phyloP scores from a whole-genome alignment of 345 rosid genomes.

The Arabidopsis arenosa region DNA sequence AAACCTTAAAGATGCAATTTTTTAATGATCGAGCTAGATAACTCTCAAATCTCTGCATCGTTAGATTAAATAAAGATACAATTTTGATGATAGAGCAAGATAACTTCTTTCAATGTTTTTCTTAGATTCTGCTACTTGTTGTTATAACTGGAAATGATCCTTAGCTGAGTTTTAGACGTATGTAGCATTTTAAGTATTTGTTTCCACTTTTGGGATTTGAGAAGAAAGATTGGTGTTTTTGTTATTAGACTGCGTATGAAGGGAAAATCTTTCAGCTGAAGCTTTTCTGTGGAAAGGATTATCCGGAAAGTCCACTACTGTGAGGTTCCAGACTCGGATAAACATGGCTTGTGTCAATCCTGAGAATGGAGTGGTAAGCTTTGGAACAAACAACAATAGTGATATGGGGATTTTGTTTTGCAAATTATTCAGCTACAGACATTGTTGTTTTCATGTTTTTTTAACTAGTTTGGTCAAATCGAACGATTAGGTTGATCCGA shows the following conservation, averaged over 20 bases:
- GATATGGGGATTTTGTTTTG: neutral
- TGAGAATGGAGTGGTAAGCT: slow-evolving; percentile 86
- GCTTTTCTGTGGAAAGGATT: slow-evolving; percentile 93
- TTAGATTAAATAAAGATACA: no score
- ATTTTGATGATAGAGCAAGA: no score
- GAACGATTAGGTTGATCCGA: slow-evolving; percentile 62
- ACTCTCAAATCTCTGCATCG: no score
- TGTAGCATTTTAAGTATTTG: neutral
- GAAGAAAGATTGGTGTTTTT: slow-evolving; percentile 10
- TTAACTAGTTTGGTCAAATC: neutral
- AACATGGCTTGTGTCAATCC: slow-evolving; percentile 89
- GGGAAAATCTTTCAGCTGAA: slow-evolving; percentile 91
- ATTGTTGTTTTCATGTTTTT: neutral
- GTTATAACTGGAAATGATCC: neutral
- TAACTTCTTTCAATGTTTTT: neutral
- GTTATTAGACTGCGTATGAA: slow-evolving; percentile 77
- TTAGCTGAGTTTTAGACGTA: neutral
- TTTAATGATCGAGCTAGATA: neutral
- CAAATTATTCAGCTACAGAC: neutral
- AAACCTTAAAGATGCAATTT: neutral
- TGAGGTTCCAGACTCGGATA: slow-evolving; percentile 83
- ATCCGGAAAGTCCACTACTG: slow-evolving; percentile 86
- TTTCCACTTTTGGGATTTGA: slow-evolving; percentile 16
- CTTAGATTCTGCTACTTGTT: neutral
- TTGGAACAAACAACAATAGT: neutral